Percentiles rank a stretch among this genome's conserved stretches.
Evolutionary conservation across 306 rosid species (phyloP).

Genomic region (Ormosia emarginata): DNA sequence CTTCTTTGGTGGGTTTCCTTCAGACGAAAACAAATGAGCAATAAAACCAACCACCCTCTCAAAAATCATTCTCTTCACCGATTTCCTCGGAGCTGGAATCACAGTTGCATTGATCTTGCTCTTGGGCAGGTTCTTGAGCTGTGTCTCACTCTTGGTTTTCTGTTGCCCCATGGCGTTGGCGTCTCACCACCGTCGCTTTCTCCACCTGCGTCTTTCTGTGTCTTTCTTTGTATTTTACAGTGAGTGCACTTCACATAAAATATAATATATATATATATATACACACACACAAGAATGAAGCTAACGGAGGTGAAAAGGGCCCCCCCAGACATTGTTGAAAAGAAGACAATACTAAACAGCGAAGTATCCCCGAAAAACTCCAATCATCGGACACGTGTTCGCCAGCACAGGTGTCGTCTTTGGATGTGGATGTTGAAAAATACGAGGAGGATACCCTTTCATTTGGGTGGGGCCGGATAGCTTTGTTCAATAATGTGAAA

Average conservation of each 20-base stretch:
- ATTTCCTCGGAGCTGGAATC: slow-evolving; percentile 35
- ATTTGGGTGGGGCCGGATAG: too few species aligned
- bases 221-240: not conserved
- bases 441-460: not conserved
- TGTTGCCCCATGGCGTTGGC: too few species aligned
- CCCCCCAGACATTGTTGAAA: too few species aligned
- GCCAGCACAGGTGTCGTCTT: too few species aligned
- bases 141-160: not conserved
- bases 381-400: not conserved
- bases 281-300: too few species aligned
- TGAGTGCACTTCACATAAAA: too few species aligned
- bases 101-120: slow-evolving; percentile 19
- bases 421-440: too few species aligned
- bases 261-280: too few species aligned
- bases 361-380: not conserved
- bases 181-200: too few species aligned
- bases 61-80: slow-evolving; percentile 35
- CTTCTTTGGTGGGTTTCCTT: not conserved
- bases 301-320: too few species aligned
- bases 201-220: not conserved
- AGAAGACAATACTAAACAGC: not conserved
- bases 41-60: not conserved
- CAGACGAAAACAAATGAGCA: not conserved
- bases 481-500: not conserved
- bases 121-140: not conserved